These are phyloP conservation scores for Mycena crocata DNA, from an alignment of 768 basidiomycete species.

Conservation along the genomic window DNA sequence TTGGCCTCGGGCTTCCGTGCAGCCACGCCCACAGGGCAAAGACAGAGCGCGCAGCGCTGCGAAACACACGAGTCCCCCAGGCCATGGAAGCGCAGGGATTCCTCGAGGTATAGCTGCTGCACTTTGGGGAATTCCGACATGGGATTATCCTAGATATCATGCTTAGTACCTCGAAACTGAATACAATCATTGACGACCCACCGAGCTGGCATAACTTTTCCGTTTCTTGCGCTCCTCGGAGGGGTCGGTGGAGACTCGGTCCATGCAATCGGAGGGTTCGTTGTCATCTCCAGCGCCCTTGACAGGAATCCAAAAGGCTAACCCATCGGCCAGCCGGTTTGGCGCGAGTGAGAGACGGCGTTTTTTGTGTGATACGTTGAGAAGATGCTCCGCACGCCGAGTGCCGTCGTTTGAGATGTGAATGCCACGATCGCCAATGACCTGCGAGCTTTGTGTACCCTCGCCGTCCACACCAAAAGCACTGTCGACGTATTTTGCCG, in stretches of 20 bases:
- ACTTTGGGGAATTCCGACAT: not conserved
- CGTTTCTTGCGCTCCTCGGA: not conserved
- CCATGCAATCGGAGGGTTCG: not conserved
- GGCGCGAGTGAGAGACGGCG: not conserved
- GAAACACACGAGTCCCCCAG: not conserved
- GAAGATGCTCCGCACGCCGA: not conserved
- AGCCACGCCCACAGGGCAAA: not conserved
- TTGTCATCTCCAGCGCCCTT: not conserved
- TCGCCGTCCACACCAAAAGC: not conserved
- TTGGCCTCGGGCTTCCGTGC: no score
- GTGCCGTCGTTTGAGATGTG: conserved; percentile 2
- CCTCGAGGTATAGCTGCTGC: not conserved
- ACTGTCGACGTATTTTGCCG: not conserved
- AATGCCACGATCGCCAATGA: not conserved
- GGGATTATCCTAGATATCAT: conserved; percentile 19
- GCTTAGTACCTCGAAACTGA: no score
- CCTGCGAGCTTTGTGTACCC: not conserved
- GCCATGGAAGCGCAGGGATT: not conserved
- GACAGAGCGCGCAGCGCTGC: conserved; percentile 3
- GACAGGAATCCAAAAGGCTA: conserved; percentile 7
- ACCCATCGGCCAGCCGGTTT: not conserved
- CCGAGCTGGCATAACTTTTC: not conserved
- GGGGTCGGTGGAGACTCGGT: not conserved
- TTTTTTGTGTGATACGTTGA: conserved; percentile 6
- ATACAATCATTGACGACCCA: not conserved